These are phyloP conservation scores for Jacaranda mimosifolia DNA, from an alignment of 257 asterid genomes.

Conservation along the genomic window DNA sequence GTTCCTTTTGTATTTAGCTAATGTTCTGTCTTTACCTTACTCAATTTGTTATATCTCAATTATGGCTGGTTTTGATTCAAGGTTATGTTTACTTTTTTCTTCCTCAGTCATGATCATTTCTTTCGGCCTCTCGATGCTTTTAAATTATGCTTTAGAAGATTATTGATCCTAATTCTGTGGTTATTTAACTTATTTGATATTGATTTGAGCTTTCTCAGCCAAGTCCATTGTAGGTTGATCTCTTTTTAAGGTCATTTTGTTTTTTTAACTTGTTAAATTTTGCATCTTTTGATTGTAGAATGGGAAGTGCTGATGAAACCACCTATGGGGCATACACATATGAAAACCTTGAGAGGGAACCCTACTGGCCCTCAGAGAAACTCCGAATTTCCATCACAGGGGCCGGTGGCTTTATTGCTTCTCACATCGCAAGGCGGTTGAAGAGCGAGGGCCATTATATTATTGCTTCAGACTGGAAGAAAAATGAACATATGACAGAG, in stretches of 20 bases:
- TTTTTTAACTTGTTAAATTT: not conserved
- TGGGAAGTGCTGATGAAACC: constrained; percentile 69
- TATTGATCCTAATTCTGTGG: not conserved
- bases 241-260: not conserved
- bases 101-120: not conserved
- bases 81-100: not conserved
- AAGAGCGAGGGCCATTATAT: constrained; percentile 84
- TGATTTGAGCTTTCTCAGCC: not conserved
- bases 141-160: constrained; percentile 8
- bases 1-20: not conserved
- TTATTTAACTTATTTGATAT: not conserved
- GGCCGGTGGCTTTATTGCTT: constrained; percentile 89
- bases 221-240: not conserved
- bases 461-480: constrained; percentile 93
- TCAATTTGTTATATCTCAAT: not conserved
- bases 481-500: constrained; percentile 92
- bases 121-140: not conserved
- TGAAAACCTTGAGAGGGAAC: constrained; percentile 82
- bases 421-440: constrained; percentile 86
- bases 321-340: constrained; percentile 78
- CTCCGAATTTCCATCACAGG: constrained; percentile 83
- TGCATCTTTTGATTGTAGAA: constrained; percentile 47
- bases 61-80: not conserved
- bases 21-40: not conserved
- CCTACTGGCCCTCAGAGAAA: constrained; percentile 82